These are phyloP conservation scores for Ustilago hordei DNA, from an alignment of 1,284 basidiomycete genomes.

Conservation along the genomic window DNA sequence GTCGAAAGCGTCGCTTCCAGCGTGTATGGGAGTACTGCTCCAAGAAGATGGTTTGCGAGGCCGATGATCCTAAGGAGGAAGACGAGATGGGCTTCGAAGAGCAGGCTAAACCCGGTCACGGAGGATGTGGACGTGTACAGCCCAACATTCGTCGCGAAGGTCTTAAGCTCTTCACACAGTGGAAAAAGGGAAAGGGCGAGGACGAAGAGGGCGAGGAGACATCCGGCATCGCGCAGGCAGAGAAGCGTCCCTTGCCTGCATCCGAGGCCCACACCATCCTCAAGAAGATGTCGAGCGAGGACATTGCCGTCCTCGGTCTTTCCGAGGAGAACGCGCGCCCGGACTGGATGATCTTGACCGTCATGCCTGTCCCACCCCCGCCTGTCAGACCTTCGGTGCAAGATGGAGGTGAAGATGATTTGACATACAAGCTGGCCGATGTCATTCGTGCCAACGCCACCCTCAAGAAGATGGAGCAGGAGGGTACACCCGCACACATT, in stretches of 20 bases:
- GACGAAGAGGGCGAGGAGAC: constrained; percentile 75
- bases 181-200: constrained; percentile 91
- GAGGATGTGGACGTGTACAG: constrained; percentile 93
- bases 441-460: constrained; percentile 96
- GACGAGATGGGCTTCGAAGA: constrained; percentile 64
- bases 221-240: constrained; percentile 79
- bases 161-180: constrained; percentile 93
- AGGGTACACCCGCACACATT: constrained; percentile 95
- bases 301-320: constrained; percentile 90
- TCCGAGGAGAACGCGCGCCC: constrained; percentile 96
- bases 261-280: constrained; percentile 80
- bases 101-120: constrained; percentile 76
- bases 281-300: constrained; percentile 81
- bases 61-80: constrained; percentile 73
- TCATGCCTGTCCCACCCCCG: constrained; percentile 96
- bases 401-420: constrained; percentile 96
- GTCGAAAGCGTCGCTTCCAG: constrained; percentile 65
- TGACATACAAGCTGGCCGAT: constrained; percentile 98
- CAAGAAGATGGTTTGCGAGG: constrained; percentile 73
- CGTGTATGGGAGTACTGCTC: constrained; percentile 68
- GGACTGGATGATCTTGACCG: constrained; percentile 99
- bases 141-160: constrained; percentile 94
- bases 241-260: constrained; percentile 88
- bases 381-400: constrained; percentile 97
- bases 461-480: constrained; percentile 91